phyloP scores from a whole-genome alignment of 2,329 filamentous ascomycete genomes.

The Fusarium poae region DNA sequence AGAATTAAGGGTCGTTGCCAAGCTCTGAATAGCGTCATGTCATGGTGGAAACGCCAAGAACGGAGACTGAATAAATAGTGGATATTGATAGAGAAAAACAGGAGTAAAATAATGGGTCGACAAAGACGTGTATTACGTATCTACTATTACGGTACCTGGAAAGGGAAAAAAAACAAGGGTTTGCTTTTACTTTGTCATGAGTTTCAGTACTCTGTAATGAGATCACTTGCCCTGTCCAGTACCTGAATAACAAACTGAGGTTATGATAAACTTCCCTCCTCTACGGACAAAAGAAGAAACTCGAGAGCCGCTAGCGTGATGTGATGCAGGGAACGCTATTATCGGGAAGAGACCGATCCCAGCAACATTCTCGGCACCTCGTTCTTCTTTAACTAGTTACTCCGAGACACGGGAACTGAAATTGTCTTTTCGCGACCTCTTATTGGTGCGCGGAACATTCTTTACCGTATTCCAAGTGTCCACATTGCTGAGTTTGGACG shows the following conservation, averaged over 20 bases:
- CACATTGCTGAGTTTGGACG: not conserved
- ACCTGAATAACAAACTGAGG: not conserved
- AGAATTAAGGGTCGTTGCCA: conserved; percentile 10
- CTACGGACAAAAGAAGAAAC: not conserved
- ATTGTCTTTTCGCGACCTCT: not conserved
- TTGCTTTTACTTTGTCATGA: accelerated
- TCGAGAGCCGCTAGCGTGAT: conserved; percentile 12
- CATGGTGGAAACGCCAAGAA: conserved; percentile 11
- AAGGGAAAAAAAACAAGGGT: not conserved
- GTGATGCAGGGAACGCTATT: conserved; percentile 12
- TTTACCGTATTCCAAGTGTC: not conserved
- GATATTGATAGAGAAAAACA: not conserved
- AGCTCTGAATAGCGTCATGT: conserved; percentile 24
- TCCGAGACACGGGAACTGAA: conserved; percentile 1
- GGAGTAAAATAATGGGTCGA: conserved; percentile 4
- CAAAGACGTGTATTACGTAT: not conserved
- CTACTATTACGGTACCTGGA: not conserved
- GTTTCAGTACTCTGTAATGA: not conserved
- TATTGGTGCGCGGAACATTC: not conserved
- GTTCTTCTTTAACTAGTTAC: not conserved
- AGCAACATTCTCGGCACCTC: conserved; percentile 4
- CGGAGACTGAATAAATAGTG: not conserved
- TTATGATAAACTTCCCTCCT: conserved; percentile 4
- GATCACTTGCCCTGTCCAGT: accelerated
- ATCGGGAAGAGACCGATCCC: conserved; percentile 14